phyloP scores from a whole-genome alignment of 805 yeast species.

The Candida boleticola region DNA sequence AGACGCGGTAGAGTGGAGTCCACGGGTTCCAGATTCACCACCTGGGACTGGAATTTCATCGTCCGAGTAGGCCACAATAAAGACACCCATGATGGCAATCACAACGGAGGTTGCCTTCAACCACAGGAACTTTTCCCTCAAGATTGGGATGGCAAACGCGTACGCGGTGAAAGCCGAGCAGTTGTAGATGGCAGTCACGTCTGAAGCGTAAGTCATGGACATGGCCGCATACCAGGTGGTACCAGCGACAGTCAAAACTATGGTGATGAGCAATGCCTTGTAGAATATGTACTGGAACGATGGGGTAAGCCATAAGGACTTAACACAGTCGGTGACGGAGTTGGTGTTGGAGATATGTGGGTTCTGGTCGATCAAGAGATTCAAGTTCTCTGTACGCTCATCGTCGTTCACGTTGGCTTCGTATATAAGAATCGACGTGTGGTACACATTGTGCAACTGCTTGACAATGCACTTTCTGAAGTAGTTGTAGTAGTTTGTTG shows the following conservation, averaged over 20 bases:
- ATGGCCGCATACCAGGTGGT: slow-evolving; percentile 85
- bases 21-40: background rate
- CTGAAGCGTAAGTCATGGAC: slow-evolving; percentile 76
- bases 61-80: slow-evolving; percentile 73
- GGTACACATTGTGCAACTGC: slow-evolving; percentile 44
- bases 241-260: slow-evolving; percentile 72
- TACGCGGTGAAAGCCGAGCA: slow-evolving; percentile 89
- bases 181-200: slow-evolving; percentile 87
- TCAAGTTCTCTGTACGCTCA: slow-evolving; percentile 29
- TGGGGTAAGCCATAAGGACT: slow-evolving; percentile 39
- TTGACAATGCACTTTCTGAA: slow-evolving; percentile 37
- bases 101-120: slow-evolving; percentile 65
- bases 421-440: slow-evolving; percentile 41
- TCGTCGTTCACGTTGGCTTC: slow-evolving; percentile 39
- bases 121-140: slow-evolving; percentile 63
- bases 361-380: slow-evolving; percentile 33
- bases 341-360: slow-evolving; percentile 34
- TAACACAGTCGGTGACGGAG: slow-evolving; percentile 30
- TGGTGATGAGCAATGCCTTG: slow-evolving; percentile 45
- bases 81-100: slow-evolving; percentile 71
- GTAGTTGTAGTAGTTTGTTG: slow-evolving; percentile 20
- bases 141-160: slow-evolving; percentile 73
- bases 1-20: slow-evolving; percentile 10
- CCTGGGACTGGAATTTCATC: slow-evolving; percentile 12
- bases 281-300: slow-evolving; percentile 48